Conservation (phyloP, 192 early-diverging fungal species). For the Coemansia sp. region DNA sequence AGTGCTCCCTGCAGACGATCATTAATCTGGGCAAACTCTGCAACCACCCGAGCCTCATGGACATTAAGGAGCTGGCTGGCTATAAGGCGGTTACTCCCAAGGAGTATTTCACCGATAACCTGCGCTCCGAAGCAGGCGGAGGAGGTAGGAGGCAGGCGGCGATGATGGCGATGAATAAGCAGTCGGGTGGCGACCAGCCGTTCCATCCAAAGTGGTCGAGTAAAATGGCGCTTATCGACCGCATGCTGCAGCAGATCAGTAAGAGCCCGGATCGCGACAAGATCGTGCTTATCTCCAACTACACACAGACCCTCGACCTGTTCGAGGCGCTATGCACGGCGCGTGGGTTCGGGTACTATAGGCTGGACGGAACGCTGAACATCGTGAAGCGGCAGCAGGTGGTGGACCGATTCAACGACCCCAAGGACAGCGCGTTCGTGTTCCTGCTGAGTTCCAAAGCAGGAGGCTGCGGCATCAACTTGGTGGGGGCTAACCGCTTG, state of each 20-base stretch:
- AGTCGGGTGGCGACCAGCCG: slow-evolving; percentile 18
- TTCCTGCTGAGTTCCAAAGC: slow-evolving; percentile 97
- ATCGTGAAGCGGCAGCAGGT: slow-evolving; percentile 92
- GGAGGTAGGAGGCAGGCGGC: slow-evolving; percentile 10
- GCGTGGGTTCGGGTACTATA: slow-evolving; percentile 70
- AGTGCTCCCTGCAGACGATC: slow-evolving; percentile 88
- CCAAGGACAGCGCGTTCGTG: slow-evolving; percentile 80
- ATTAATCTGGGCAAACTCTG: slow-evolving; percentile 93
- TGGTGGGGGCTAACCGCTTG: slow-evolving; percentile 97
- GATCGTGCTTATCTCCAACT: slow-evolving; percentile 98
- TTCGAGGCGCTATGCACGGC: slow-evolving; percentile 86
- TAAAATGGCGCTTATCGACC: slow-evolving; percentile 83
- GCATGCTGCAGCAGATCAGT: slow-evolving; percentile 74
- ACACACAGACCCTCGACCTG: slow-evolving; percentile 96
- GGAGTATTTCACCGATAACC: slow-evolving; percentile 52
- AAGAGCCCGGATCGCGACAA: slow-evolving; percentile 78
- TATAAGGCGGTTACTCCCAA: slow-evolving; percentile 60
- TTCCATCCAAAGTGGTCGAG: slow-evolving; percentile 77
- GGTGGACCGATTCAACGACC: slow-evolving; percentile 97
- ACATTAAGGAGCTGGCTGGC: slow-evolving; percentile 61
- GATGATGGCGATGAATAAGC: slow-evolving; percentile 6
- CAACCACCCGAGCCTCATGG: slow-evolving; percentile 93
- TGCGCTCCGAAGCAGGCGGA: not conserved
- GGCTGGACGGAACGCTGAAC: slow-evolving; percentile 92
- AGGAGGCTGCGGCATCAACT: slow-evolving; percentile 97